Percentiles rank a stretch among this genome's conserved stretches.
These are phyloP conservation scores for Fraxinus pennsylvanica DNA, from an alignment of 257 asterid species.

Conservation along the genomic window DNA sequence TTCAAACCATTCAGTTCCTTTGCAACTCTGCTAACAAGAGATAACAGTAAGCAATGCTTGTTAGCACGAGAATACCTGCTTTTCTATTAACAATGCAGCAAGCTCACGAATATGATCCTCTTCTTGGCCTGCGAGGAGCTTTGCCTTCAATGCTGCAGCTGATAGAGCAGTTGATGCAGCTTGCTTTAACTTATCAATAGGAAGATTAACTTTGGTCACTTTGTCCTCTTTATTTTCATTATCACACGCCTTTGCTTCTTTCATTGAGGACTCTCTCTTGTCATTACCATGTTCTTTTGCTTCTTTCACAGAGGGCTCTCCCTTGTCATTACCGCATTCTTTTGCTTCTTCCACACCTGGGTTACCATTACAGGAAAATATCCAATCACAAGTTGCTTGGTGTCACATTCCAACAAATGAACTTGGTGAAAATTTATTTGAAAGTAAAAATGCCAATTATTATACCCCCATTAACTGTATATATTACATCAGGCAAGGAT, in stretches of 20 bases:
- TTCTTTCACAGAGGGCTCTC: constrained; percentile 15
- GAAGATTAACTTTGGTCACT: constrained; percentile 37
- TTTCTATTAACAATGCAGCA: constrained; percentile 65
- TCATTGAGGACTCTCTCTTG: constrained; percentile 4
- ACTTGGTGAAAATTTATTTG: constrained; percentile 9
- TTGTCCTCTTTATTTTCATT: constrained; percentile 40
- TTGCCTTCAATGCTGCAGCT: constrained; percentile 97
- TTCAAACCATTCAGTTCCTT: constrained; percentile 14
- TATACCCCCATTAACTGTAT: constrained; percentile 6
- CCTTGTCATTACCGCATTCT: constrained; percentile 14
- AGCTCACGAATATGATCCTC: constrained; percentile 88
- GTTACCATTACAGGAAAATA: constrained; percentile 22
- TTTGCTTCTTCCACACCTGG: constrained; percentile 46
- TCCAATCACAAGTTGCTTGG: constrained; percentile 20
- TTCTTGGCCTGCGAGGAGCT: constrained; percentile 91
- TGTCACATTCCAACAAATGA: constrained; percentile 6
- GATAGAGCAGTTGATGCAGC: constrained; percentile 89
- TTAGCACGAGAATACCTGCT: constrained; percentile 59
- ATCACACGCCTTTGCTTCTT: constrained; percentile 24
- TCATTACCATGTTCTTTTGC: constrained; percentile 24
- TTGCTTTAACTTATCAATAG: constrained; percentile 51
- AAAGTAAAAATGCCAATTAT: constrained; percentile 1
- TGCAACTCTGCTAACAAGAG: constrained; percentile 22
- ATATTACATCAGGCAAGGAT: constrained; percentile 5
- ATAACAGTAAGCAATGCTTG: background rate